A percentile compares a stretch with the other conserved stretches of the same genome.
Evolutionary conservation across 768 basidiomycete species (phyloP).

Genomic region (Podaxis rugospora): DNA sequence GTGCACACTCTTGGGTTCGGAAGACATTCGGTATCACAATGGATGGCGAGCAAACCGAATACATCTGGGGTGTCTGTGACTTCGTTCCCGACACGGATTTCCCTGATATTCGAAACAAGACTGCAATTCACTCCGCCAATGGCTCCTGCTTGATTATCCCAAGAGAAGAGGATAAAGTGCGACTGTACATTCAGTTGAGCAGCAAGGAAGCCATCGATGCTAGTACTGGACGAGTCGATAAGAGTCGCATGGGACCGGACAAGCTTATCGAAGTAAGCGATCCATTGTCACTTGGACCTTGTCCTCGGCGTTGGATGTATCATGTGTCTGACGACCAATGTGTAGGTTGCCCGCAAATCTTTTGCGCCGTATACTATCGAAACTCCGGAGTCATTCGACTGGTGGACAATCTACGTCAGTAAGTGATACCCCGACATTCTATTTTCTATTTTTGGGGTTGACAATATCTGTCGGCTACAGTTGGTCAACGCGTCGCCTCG

Average conservation of each 20-base stretch:
- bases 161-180: constrained; percentile 61
- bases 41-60: constrained; percentile 77
- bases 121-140: constrained; percentile 62
- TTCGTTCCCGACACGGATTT: constrained; percentile 68
- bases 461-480: constrained; percentile 25
- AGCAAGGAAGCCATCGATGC: constrained; percentile 41
- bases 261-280: constrained; percentile 46
- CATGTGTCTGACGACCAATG: not conserved
- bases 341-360: constrained; percentile 50
- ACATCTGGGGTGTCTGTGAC: constrained; percentile 83
- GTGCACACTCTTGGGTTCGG: constrained; percentile 83
- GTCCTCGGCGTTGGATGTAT: not conserved
- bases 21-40: constrained; percentile 60
- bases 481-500: constrained; percentile 73
- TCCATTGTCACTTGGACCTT: not conserved
- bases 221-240: constrained; percentile 49
- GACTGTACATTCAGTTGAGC: constrained; percentile 68
- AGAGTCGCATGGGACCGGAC: constrained; percentile 42
- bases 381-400: constrained; percentile 48
- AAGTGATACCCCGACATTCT: constrained; percentile 17
- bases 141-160: constrained; percentile 76
- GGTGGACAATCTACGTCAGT: constrained; percentile 77
- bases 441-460: not conserved
- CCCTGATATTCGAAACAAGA: constrained; percentile 67
- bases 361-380: constrained; percentile 52